Evolutionary conservation across 768 basidiomycete genomes (phyloP).

Genomic region (Suillus plorans): DNA sequence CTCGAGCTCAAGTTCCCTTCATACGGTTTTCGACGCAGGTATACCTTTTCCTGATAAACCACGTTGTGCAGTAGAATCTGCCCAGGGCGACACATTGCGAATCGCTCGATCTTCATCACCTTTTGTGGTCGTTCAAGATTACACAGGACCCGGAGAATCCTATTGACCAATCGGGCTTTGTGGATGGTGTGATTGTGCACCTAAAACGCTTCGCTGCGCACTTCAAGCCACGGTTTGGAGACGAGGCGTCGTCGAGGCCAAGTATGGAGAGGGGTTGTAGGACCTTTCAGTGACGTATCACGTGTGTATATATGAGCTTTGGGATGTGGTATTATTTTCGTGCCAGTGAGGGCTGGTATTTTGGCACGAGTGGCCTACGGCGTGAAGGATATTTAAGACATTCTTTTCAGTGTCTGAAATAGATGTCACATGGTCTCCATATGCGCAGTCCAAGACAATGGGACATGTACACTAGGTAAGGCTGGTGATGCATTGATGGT

Average conservation of each 20-base stretch:
- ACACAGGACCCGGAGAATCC: constrained; percentile 48
- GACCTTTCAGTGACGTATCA: not conserved
- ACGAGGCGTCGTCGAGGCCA: constrained; percentile 24
- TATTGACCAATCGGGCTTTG: constrained; percentile 62
- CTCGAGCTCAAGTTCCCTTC: constrained; percentile 49
- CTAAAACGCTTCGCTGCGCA: constrained; percentile 58
- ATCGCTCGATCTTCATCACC: constrained; percentile 62
- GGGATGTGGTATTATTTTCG: not conserved
- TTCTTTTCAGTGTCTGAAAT: not conserved
- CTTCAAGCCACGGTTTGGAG: constrained; percentile 48
- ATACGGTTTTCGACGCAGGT: constrained; percentile 57
- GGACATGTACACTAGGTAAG: too few species aligned
- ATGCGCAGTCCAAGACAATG: not conserved
- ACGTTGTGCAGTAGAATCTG: constrained; percentile 36
- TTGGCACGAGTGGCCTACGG: not conserved
- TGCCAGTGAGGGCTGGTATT: not conserved
- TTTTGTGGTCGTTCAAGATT: constrained; percentile 66
- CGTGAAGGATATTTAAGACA: not conserved
- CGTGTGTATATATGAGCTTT: not conserved
- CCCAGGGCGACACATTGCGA: constrained; percentile 61
- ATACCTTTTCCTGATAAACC: not conserved
- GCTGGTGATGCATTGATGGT: too few species aligned
- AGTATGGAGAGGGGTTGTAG: constrained; percentile 20
- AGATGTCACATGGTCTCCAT: not conserved
- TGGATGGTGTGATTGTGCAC: constrained; percentile 62